These are phyloP conservation scores for Pneumocystis canis DNA, from an alignment of 1,139 yeast species.

Conservation along the genomic window DNA sequence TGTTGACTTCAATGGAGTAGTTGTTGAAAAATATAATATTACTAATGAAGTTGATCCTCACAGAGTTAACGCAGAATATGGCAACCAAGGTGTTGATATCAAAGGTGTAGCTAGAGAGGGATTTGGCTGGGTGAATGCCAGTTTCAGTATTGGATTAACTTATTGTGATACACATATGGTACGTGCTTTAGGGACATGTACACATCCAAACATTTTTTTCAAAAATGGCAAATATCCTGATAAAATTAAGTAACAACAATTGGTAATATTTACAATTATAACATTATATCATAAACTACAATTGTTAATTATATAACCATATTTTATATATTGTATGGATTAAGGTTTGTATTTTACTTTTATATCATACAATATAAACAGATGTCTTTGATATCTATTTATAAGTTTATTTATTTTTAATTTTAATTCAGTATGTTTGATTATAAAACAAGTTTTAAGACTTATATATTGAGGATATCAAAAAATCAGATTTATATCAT, in stretches of 20 bases:
- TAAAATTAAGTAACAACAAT: neutral
- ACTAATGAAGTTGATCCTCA: slow-evolving; percentile 75
- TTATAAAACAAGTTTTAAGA: too few species aligned
- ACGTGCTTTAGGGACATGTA: slow-evolving; percentile 68
- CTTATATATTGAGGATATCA: too few species aligned
- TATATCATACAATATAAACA: too few species aligned
- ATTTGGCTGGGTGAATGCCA: slow-evolving; percentile 86
- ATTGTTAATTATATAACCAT: neutral
- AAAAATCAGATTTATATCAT: too few species aligned
- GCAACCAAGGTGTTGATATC: slow-evolving; percentile 87
- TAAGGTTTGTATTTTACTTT: neutral
- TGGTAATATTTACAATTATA: neutral
- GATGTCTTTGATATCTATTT: neutral
- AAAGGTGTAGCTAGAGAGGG: slow-evolving; percentile 95
- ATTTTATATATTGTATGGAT: neutral
- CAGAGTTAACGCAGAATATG: slow-evolving; percentile 88
- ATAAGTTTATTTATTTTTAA: too few species aligned
- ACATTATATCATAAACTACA: neutral
- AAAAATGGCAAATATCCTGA: neutral
- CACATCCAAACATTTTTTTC: slow-evolving; percentile 64
- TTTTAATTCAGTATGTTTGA: neutral
- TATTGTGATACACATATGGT: slow-evolving; percentile 53
- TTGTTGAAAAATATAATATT: slow-evolving; percentile 90
- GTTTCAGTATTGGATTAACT: slow-evolving; percentile 61
- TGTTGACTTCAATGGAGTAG: slow-evolving; percentile 88